Base-by-base conservation (phyloP, 2,329 filamentous ascomycete species). In the Balansia obtecta region DNA sequence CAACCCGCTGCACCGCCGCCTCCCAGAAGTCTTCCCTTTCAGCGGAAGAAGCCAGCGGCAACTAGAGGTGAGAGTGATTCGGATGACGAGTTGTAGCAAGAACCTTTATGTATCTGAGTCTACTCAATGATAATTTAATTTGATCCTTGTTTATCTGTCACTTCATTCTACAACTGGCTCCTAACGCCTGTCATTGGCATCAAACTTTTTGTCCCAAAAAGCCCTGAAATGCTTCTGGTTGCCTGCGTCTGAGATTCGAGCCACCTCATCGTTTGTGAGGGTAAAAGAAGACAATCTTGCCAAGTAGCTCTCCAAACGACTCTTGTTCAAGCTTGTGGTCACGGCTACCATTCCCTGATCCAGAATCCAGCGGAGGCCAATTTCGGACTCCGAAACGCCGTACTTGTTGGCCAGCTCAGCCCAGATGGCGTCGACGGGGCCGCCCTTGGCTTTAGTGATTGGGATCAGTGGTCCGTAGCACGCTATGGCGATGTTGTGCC, bases 141-240 rank as follows among this genome's bases (percentile, higher is more conserved):
- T 27, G 27, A 27, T 27, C 27, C 27, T 5, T 27, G 7, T 27
- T 27, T 27, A 27, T 27, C 27, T 27, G 27, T 27, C 27, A 8
- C 27, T 27, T 27, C 5, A 27, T 27, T 27, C 27, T 27, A 27
- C 27, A 27, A 12, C 37, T 45, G 45, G 13, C 27, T 32, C 40
- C 51, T 59, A 68, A 5, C 61, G 60, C 45, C 58, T 58, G 57
- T 85, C 81, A 52, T 78, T 70, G 1, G 63, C 63, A 10, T 62
- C 71, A 62, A 80, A 82, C 52, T 69, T 70, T 15, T 73, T 55
- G 2, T 55, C 66, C 78, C 79, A 85, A 61, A 79, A 85, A 0
- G 66, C 75, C 33, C 82, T 72, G 58, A 68, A 80, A 62, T 85
- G 77, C 66, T 82, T 82, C 68, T 79, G 60, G 56, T 68, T 68